Base-by-base conservation (phyloP, 2,329 filamentous ascomycete genomes). In the Davidsoniella eucalypti region DNA sequence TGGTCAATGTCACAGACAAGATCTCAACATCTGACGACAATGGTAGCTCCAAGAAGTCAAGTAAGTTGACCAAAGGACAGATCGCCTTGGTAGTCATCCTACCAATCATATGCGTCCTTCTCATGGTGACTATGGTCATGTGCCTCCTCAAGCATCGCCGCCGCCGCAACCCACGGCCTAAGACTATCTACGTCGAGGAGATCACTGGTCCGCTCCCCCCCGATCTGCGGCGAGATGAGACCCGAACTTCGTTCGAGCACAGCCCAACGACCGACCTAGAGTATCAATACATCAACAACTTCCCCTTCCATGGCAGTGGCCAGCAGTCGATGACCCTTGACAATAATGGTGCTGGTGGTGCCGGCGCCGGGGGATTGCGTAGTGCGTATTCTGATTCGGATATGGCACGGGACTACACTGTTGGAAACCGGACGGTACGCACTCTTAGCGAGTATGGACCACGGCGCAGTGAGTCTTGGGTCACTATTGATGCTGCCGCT, bases 1-100 rank as follows among this genome's bases (percentile, higher is more conserved):
- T 58, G 4, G 55, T 72, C 16, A 56, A 60, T 2, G 57, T 71
- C 23, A 58, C 56, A 8, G 59, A 73, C 33, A 39, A 44, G 9
- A 55, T 63, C 14, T 14, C 10, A 14, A 37, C 40, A 2, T 38
- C 17, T 14, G 52, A 59, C 1, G 49, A 51, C 2, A 58, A 59
- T 46, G 57, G 59, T 2, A 54, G 57, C 4, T 56, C 61, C 4
- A 57, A 56, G 8, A 55, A 56, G 5, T 50, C 53, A 12, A 54
- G 40, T 21, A 49, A 54, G 38, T 44, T 54, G 7, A 48, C 40
- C 41, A 54, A 51, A 33, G 58, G 57, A 18, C 59, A 63, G 3
- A 63, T 71, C 18, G 58, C 72, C 5, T 56, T 71, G 12, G 69
- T 67, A 1, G 65, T 68, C 2, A 62, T 72, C 2, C 59, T 73